Conservation (phyloP, 345 rosid species). For the Citrus trifoliata region DNA sequence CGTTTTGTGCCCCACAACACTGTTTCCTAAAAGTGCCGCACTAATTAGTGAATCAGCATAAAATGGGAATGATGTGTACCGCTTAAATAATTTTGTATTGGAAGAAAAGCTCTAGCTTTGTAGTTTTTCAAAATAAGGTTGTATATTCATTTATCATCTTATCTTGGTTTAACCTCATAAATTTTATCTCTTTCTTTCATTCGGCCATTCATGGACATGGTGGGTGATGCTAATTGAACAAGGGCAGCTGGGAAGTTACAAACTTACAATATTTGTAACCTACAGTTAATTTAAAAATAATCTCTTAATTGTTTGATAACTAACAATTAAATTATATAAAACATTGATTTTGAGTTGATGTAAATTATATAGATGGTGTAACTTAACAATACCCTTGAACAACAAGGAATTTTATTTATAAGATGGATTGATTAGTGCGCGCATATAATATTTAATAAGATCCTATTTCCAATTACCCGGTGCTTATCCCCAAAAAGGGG, state of each 20-base stretch:
- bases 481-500: too few species aligned
- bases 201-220: not conserved
- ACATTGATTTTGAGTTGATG: too few species aligned
- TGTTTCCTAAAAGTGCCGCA: slow-evolving; percentile 7
- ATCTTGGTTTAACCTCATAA: not conserved
- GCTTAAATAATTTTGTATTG: not conserved
- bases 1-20: not conserved
- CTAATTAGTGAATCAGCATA: not conserved
- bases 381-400: too few species aligned
- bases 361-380: too few species aligned
- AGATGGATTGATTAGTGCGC: too few species aligned
- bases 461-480: not conserved
- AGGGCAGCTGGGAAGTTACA: too few species aligned
- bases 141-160: not conserved
- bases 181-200: not conserved
- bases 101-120: not conserved
- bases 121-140: not conserved
- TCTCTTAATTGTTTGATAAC: too few species aligned
- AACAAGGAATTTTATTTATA: too few species aligned
- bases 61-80: not conserved
- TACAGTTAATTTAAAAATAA: too few species aligned
- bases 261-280: too few species aligned
- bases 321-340: too few species aligned
- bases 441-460: too few species aligned
- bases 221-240: not conserved